phyloP scores from a whole-genome alignment of 495 filamentous ascomycete species.

The Aspergillus asperescens region DNA sequence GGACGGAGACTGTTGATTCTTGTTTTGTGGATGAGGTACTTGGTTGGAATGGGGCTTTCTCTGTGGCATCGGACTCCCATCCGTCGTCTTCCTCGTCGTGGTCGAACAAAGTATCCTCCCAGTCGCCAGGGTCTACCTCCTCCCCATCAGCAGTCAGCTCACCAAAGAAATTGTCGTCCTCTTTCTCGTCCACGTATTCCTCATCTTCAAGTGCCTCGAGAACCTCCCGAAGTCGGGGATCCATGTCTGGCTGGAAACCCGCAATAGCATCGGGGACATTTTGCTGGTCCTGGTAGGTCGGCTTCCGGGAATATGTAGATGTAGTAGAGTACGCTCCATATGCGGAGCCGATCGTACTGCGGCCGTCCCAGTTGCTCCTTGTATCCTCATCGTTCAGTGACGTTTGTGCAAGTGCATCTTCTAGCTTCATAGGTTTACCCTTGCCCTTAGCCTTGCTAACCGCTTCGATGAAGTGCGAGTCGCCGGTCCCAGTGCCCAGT shows the following conservation, averaged over 20 bases:
- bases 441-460: slow-evolving; percentile 59
- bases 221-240: slow-evolving; percentile 85
- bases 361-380: slow-evolving; percentile 42
- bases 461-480: slow-evolving; percentile 73
- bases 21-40: slow-evolving; percentile 25
- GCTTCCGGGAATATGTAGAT: slow-evolving; percentile 62
- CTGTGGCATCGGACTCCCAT: slow-evolving; percentile 93
- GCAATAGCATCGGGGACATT: slow-evolving; percentile 83
- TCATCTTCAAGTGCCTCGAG: slow-evolving; percentile 95
- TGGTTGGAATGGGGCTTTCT: slow-evolving; percentile 53
- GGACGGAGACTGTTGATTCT: slow-evolving; percentile 16
- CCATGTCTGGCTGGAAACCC: slow-evolving; percentile 98
- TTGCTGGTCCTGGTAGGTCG: slow-evolving; percentile 90
- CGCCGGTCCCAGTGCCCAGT: slow-evolving; percentile 54
- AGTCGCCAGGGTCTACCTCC: slow-evolving; percentile 67
- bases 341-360: slow-evolving; percentile 19
- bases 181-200: slow-evolving; percentile 83
- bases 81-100: slow-evolving; percentile 68
- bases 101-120: slow-evolving; percentile 54
- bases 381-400: slow-evolving; percentile 48
- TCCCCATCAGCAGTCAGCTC: slow-evolving; percentile 66
- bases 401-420: slow-evolving; percentile 69
- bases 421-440: slow-evolving; percentile 66
- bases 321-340: slow-evolving; percentile 42
- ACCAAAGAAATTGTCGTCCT: slow-evolving; percentile 72